Base-by-base conservation (phyloP, 2,329 filamentous ascomycete species). In the Cladosporium sp. region DNA sequence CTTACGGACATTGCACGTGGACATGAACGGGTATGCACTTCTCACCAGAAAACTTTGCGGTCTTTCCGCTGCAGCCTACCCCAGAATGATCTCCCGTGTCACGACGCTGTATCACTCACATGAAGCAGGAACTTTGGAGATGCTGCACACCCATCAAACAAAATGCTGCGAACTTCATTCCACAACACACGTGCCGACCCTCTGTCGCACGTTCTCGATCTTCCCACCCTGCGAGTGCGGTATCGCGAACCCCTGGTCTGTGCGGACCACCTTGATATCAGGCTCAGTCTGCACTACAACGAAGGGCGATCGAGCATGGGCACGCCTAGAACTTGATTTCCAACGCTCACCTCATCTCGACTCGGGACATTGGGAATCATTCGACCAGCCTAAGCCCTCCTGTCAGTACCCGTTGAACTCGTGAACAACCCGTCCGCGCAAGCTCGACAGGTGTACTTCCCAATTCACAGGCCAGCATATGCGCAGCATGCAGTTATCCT, bases 171-270 rank as follows among this genome's bases (percentile, higher is more conserved):
- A 64, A 68, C 51, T 60, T 61, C 62, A 67, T 66, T 63, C 58
- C 69, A 69, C 67, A 56, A 64, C 67, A 66, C 69, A 69, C 70
- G 70, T 71, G 69, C 69, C 69, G 70, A 66, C 63, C 64, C 64
- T 68, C 62, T 65, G 67, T 71, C 64, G 67, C 67, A 71, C 68
- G 64, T 67, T 67, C 62, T 64, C 54, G 56, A 63, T 61, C 66
- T 53, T 64, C 48, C 39, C 28, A 58, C 18, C 1, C 39, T 51
- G 48, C 43, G 26, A 51, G 54, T 14, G 43, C 58, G 54, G 54
- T 64, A 21, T 59, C 54, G 58, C 56, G 69, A 74, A 73, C 70
- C 28, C 64, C 65, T 74, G 72, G 69, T 69, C 71, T 65, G 70
- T 73, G 72, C 70, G 32, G 30, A n/a, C 26, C 23, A 58, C 36